Evolutionary conservation across 805 yeast genomes (phyloP).

Genomic region (Candida piceae): DNA sequence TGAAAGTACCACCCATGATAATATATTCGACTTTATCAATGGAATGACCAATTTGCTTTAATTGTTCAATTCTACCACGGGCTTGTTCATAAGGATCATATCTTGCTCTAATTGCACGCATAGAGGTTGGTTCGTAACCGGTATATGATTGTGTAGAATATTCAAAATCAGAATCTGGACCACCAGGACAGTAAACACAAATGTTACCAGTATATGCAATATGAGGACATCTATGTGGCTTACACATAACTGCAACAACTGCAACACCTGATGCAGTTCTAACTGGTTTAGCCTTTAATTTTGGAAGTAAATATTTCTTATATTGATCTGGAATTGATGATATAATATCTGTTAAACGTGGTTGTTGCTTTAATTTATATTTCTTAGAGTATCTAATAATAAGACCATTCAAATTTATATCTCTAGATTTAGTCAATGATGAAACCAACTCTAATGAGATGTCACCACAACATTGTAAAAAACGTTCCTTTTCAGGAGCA

Average conservation of each 20-base stretch:
- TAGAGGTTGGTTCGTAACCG: slow-evolving; percentile 97
- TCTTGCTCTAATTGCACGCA: slow-evolving; percentile 98
- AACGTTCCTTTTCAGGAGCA: slow-evolving; percentile 90
- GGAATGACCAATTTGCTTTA: slow-evolving; percentile 91
- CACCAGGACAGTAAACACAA: slow-evolving; percentile 98
- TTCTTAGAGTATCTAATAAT: slow-evolving; percentile 82
- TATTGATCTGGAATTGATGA: slow-evolving; percentile 95
- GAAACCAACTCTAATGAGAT: slow-evolving; percentile 81
- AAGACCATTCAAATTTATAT: slow-evolving; percentile 85
- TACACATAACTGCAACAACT: slow-evolving; percentile 98
- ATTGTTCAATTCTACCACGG: slow-evolving; percentile 93
- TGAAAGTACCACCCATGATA: slow-evolving; percentile 98
- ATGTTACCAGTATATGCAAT: slow-evolving; percentile 98
- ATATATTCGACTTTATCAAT: slow-evolving; percentile 97
- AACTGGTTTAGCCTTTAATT: slow-evolving; percentile 96
- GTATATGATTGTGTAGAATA: slow-evolving; percentile 97
- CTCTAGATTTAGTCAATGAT: slow-evolving; percentile 66
- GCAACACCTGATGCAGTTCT: slow-evolving; percentile 98
- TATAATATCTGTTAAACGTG: slow-evolving; percentile 90
- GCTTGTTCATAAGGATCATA: slow-evolving; percentile 99
- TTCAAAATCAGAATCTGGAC: slow-evolving; percentile 97
- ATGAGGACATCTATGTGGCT: slow-evolving; percentile 98
- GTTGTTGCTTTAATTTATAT: slow-evolving; percentile 87
- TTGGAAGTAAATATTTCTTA: slow-evolving; percentile 85
- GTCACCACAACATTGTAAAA: slow-evolving; percentile 88